Percentiles rank a stretch among this genome's conserved stretches.
Evolutionary conservation across 306 rosid species (phyloP).

Genomic region (Purshia tridentata): DNA sequence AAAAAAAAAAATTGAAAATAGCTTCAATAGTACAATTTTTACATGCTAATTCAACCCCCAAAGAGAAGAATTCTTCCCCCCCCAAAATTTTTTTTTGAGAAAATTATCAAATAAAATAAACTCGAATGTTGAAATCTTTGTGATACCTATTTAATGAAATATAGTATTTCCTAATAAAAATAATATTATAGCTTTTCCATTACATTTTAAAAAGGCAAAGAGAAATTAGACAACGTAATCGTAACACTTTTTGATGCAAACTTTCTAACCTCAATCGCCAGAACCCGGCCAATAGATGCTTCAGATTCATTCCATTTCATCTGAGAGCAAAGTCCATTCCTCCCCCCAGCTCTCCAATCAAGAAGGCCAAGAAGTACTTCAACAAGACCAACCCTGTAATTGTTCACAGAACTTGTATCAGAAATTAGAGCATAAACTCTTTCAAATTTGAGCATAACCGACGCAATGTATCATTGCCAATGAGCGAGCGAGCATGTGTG

Average conservation of each 20-base stretch:
- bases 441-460: conserved; percentile 14
- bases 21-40: not conserved
- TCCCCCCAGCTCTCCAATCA: conserved; percentile 99
- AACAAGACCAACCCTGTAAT: conserved; percentile 91
- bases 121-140: not conserved
- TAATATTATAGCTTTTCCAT: not conserved
- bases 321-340: conserved; percentile 90
- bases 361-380: conserved; percentile 99
- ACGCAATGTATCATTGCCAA: not conserved
- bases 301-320: conserved; percentile 99
- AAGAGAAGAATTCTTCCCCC: not conserved
- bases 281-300: conserved; percentile 98
- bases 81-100: not conserved
- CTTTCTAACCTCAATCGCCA: conserved; percentile 86
- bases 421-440: not conserved
- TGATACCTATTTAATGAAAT: conserved; percentile 1
- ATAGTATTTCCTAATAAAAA: not conserved
- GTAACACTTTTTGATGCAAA: conserved; percentile 22
- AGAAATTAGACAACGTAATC: not conserved
- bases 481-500: conserved; percentile 8
- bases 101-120: not conserved
- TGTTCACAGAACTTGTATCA: conserved; percentile 31
- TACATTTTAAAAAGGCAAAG: not conserved
- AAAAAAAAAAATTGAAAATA: not conserved
- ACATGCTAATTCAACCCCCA: not conserved